These are phyloP conservation scores for Podospora conica DNA, from an alignment of 495 filamentous ascomycete genomes.

Conservation along the genomic window DNA sequence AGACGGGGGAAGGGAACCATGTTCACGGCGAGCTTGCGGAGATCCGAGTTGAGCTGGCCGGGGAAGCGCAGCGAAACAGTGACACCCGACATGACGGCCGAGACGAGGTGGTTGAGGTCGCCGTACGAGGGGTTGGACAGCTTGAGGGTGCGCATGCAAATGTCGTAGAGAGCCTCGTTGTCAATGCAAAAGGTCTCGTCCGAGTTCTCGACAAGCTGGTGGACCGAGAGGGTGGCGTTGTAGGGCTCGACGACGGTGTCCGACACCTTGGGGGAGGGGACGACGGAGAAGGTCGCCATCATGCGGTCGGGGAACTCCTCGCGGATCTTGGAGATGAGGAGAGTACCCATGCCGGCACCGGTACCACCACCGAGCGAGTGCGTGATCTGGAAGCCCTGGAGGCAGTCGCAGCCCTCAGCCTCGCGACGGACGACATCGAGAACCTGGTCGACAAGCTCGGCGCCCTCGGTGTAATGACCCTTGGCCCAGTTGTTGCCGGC, in stretches of 20 bases:
- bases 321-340: conserved; percentile 99
- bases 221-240: conserved; percentile 98
- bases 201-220: conserved; percentile 99
- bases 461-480: conserved; percentile 99
- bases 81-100: conserved; percentile 98
- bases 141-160: conserved; percentile 99
- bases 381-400: conserved; percentile 99
- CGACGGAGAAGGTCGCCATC: conserved; percentile 99
- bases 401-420: conserved; percentile 98
- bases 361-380: conserved; percentile 99
- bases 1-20: conserved; percentile 99
- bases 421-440: conserved; percentile 98
- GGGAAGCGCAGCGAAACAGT: conserved; percentile 99
- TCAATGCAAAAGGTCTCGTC: conserved; percentile 99
- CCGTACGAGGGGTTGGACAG: conserved; percentile 97
- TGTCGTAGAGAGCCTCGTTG: conserved; percentile 99
- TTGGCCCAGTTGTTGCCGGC: conserved; percentile 99
- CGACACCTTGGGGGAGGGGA: conserved; percentile 99
- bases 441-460: conserved; percentile 96
- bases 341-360: conserved; percentile 99
- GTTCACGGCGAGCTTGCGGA: conserved; percentile 99
- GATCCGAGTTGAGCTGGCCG: conserved; percentile 98
- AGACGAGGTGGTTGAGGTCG: conserved; percentile 99
- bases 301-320: conserved; percentile 99
- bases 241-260: conserved; percentile 99